Evolutionary conservation across 2,329 filamentous ascomycete species (phyloP), one percentile per base, ranked within the genome.

Genomic region (Talaromyces sp.): DNA sequence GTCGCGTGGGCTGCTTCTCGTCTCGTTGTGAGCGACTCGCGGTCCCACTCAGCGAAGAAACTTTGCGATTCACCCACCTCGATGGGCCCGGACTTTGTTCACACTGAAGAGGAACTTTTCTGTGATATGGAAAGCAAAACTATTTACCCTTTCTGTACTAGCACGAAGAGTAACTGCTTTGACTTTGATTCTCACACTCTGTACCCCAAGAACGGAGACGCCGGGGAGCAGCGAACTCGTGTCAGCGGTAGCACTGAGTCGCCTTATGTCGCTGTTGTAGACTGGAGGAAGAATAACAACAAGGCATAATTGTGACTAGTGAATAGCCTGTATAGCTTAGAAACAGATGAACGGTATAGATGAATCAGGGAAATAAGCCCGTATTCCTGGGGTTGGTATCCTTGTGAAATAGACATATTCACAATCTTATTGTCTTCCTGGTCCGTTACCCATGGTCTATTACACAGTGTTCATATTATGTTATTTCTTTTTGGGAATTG

Each of bases 121-220:
- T 52, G 49, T 52, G 49, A 52, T 2, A 52, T 52, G 49, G 49
- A 19, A 9, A 52, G 14, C 49, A 52, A 52, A n/a, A 52, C 49
- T 17, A 13, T 52, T 13, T 52, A 52, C 26, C 17, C 24, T n/a
- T 52, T 52, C 27, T 52, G 49, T 26, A 29, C 13, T 29, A 4
- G 26, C 3, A 52, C 24, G 49, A 52, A 52, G 26, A 52, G 24
- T 29, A 29, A 52, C 27, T 52, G 49, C 49, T 52, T 52, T 13
- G 27, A 52, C 27, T 27, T 52, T 6, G 24, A 52, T 29, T n/a
- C 49, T 29, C 49, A 52, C 24, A 77, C 69, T 69, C 62, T 65
- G 21, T 46, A 46, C 19, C 43, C 43, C 43, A 19, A 19, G n/a
- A 46, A 24, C 43, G 43, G 21, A 19, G 24, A 46, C 29, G 60